A percentile compares a stretch with the other conserved stretches of the same genome.
Conservation (phyloP, 257 asterid genomes). For the Solanum gracilifrons region DNA sequence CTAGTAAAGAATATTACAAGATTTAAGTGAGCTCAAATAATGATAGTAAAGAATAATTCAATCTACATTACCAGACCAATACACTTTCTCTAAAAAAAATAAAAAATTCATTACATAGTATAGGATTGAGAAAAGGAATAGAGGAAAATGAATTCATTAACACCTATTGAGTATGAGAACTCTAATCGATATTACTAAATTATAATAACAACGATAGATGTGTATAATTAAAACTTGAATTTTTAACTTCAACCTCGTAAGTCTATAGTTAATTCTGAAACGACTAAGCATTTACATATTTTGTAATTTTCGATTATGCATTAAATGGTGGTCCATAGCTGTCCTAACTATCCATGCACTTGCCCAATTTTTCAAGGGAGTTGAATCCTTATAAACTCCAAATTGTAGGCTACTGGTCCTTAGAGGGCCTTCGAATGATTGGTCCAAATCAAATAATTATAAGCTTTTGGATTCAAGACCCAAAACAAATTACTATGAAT, state of each 20-base stretch:
- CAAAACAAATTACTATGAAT: background rate
- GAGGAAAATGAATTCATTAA: too few species aligned
- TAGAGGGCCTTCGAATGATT: background rate
- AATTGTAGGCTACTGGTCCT: background rate
- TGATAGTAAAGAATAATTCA: background rate
- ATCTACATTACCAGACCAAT: background rate
- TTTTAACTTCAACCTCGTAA: background rate
- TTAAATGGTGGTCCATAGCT: background rate
- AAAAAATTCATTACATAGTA: too few species aligned
- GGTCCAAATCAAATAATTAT: background rate
- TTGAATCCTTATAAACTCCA: background rate
- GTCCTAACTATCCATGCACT: background rate
- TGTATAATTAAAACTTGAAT: background rate
- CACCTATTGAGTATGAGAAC: too few species aligned
- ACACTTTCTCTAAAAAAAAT: too few species aligned
- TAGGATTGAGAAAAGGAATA: too few species aligned
- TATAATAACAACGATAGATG: background rate
- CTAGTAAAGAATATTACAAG: background rate
- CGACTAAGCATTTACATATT: background rate
- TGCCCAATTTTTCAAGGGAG: background rate
- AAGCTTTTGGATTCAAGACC: background rate
- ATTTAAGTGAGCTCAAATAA: background rate
- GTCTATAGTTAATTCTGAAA: background rate
- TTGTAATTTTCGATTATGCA: background rate
- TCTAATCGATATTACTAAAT: too few species aligned